Conservation (phyloP, 1,139 yeast species). For the Saccharomyces hybrid region DNA sequence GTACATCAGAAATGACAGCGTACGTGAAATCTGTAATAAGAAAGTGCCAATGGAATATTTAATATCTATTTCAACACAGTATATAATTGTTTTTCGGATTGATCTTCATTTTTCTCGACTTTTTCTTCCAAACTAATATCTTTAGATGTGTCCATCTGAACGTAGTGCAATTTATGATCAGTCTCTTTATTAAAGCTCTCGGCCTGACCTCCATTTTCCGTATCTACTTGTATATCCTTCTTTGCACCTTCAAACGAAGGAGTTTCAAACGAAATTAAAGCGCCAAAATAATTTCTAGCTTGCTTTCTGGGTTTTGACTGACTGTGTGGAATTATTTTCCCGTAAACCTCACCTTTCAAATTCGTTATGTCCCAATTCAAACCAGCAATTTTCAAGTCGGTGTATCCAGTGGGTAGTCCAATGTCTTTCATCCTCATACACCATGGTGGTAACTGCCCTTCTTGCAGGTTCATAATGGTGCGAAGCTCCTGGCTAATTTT, state of each 20-base stretch:
- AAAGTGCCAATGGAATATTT: conserved; percentile 8
- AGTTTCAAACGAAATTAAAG: conserved; percentile 15
- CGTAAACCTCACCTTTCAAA: conserved; percentile 29
- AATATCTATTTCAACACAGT: conserved; percentile 16
- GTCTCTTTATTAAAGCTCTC: conserved; percentile 16
- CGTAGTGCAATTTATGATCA: neutral
- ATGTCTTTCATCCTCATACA: conserved; percentile 55
- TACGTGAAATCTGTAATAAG: neutral
- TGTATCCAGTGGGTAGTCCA: conserved; percentile 86
- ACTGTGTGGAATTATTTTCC: conserved; percentile 33
- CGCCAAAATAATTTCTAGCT: conserved; percentile 17
- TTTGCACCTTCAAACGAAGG: neutral
- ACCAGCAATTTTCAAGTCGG: conserved; percentile 53
- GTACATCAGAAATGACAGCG: neutral
- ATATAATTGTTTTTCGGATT: conserved; percentile 10
- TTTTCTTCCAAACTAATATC: conserved; percentile 11
- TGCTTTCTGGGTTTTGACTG: conserved; percentile 19
- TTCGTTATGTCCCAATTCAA: conserved; percentile 33
- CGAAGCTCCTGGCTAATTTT: conserved; percentile 50
- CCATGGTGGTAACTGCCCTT: conserved; percentile 77
- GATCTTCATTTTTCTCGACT: conserved; percentile 11
- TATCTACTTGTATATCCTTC: conserved; percentile 8
- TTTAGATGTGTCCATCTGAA: neutral
- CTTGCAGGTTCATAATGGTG: conserved; percentile 63
- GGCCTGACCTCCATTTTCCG: conserved; percentile 13